phyloP scores from a whole-genome alignment of 768 basidiomycete species.

The Daedaleopsis nitida region DNA sequence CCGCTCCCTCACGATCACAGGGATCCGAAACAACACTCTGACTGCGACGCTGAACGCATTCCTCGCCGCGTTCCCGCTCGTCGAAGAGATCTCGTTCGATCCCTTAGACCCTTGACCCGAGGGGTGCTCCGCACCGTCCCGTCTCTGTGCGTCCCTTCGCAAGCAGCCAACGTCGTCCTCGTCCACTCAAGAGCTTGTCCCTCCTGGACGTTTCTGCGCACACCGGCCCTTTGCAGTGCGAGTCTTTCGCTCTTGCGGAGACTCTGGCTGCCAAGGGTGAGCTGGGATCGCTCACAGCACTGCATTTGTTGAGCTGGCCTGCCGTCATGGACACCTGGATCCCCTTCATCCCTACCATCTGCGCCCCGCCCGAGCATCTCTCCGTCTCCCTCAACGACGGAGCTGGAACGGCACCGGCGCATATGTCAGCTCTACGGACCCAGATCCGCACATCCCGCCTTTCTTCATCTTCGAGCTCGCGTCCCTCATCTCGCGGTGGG shows the following conservation, averaged over 20 bases:
- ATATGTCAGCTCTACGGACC: too few species aligned
- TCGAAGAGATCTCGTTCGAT: too few species aligned
- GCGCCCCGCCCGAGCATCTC: not conserved
- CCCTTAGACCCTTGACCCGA: too few species aligned
- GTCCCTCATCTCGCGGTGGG: not conserved
- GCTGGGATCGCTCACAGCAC: not conserved
- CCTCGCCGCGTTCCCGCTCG: too few species aligned
- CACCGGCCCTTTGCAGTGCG: not conserved
- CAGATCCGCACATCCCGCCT: not conserved
- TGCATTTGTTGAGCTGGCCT: not conserved
- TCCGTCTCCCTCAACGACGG: not conserved
- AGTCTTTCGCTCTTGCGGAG: not conserved
- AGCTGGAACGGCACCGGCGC: too few species aligned
- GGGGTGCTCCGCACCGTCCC: too few species aligned
- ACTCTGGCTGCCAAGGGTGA: not conserved
- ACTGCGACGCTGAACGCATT: too few species aligned
- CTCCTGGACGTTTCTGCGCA: not conserved
- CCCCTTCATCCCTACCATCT: not conserved
- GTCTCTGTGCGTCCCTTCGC: too few species aligned
- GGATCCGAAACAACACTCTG: too few species aligned
- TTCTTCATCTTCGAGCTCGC: not conserved
- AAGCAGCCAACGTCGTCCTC: not conserved
- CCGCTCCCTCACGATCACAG: too few species aligned
- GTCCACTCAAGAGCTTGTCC: not conserved
- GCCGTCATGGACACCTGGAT: not conserved